Evolutionary conservation across 1,284 basidiomycete genomes (phyloP).

Genomic region (Ustilago trichophora): DNA sequence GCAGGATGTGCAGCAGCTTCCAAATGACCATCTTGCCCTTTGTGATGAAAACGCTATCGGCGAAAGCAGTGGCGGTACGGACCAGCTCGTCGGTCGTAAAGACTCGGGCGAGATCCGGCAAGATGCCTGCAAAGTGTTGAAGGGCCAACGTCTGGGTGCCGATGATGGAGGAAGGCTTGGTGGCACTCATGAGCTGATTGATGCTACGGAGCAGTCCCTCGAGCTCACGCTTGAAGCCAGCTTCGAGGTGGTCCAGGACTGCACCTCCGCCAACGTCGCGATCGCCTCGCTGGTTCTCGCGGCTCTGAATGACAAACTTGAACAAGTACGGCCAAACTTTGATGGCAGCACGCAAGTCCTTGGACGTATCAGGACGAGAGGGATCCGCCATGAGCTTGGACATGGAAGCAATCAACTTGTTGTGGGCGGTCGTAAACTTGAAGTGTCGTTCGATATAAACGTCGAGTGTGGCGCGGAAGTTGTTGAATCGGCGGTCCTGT

Average conservation of each 20-base stretch:
- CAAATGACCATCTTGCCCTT: constrained; percentile 89
- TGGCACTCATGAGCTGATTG: constrained; percentile 86
- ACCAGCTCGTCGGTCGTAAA: constrained; percentile 59
- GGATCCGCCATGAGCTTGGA: constrained; percentile 81
- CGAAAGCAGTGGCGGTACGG: constrained; percentile 78
- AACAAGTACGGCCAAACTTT: constrained; percentile 98
- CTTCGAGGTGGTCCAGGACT: constrained; percentile 84
- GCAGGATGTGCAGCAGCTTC: constrained; percentile 91
- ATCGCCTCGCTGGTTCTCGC: constrained; percentile 81
- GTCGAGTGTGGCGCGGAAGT: constrained; percentile 91
- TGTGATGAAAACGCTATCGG: constrained; percentile 79
- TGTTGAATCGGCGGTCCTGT: constrained; percentile 82
- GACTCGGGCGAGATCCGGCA: constrained; percentile 76
- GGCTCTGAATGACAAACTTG: constrained; percentile 86
- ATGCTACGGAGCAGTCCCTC: constrained; percentile 77
- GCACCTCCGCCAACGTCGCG: constrained; percentile 77
- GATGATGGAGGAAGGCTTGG: constrained; percentile 82
- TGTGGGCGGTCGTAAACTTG: constrained; percentile 63
- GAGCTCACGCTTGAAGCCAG: constrained; percentile 77
- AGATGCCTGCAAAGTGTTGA: constrained; percentile 90
- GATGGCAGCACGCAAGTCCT: constrained; percentile 82
- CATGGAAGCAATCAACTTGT: constrained; percentile 73
- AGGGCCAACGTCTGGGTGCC: constrained; percentile 83
- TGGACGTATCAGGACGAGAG: constrained; percentile 77
- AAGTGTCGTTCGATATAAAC: constrained; percentile 93